Base-by-base conservation (phyloP, 164 flowering plant genomes). In the Brasenia schreberi region DNA sequence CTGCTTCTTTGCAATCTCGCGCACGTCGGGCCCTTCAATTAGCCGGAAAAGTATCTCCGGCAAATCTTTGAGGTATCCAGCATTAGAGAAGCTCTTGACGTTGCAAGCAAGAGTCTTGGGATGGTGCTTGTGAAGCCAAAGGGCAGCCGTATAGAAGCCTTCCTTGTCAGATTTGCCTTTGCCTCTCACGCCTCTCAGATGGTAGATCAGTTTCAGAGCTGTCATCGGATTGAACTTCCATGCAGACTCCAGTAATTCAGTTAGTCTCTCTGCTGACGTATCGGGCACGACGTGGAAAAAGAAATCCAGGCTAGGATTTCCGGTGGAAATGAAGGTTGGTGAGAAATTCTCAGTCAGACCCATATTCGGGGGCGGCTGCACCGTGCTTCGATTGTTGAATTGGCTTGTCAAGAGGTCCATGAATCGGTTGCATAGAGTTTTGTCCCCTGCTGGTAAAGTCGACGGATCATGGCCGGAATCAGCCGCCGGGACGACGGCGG, bases 261-360 rank as follows among this genome's bases (percentile, higher is more conserved):
- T 74, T 62, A 82, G 65, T 23, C 2, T 43, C 9, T 77, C 70
- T 7, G 77, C 42, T 5, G 78, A 78, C 7, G 82, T 84, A 44
- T 73, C 72, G 7, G 83, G 90, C 7, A 81, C 82, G 17, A 79
- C 73, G 60, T 81, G 88, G 78, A 83, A 86, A 77, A 86, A 86
- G 84, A 86, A 84, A 63, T 86, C 84, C 23, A 84, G 74, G 65
- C 84, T 81, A 0, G 84, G 84, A 66, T 87, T 75, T 7, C 84
- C 81, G 64, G 87, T 64, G 66, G 82, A 59, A 12, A 78, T 60
- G 64, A 69, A 84, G 5, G 86, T 82, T 3, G 82, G 66, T 1
- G 85, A 78, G 27, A 0, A 0, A 67, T 82, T 84, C 62, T 80
- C 83, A 2, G 87, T 84, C 19, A 70, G 44, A 18, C 81, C 83